Evolutionary conservation across 768 basidiomycete species (phyloP).

Genomic region (Xerocomus spinulosus): DNA sequence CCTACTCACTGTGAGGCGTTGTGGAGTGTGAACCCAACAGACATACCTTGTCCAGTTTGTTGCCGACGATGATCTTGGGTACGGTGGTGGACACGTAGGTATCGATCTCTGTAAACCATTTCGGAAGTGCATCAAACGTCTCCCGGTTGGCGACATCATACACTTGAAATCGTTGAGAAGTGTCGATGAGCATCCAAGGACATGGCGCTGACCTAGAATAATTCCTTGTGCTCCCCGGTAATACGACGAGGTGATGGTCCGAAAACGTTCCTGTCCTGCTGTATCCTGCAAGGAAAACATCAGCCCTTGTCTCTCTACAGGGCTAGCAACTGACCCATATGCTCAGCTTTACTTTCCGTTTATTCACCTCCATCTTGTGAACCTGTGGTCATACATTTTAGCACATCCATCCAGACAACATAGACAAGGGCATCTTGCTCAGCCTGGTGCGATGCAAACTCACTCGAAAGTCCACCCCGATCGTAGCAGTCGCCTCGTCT

Average conservation of each 20-base stretch:
- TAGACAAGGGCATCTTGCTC: too few relatives aligned
- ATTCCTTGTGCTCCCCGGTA: constrained; percentile 87
- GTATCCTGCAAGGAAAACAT: constrained; percentile 57
- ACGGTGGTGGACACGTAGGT: constrained; percentile 85
- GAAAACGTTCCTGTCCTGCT: constrained; percentile 94
- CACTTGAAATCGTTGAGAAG: constrained; percentile 43
- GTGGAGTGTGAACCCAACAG: too few relatives aligned
- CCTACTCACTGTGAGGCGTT: constrained; percentile 40
- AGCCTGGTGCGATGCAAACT: constrained; percentile 31
- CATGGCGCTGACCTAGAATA: constrained; percentile 51
- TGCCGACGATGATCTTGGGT: constrained; percentile 92
- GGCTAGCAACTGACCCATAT: constrained; percentile 76
- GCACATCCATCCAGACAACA: too few relatives aligned
- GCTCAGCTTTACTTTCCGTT: constrained; percentile 84
- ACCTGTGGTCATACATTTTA: constrained; percentile 44
- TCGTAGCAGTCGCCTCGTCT: constrained; percentile 83
- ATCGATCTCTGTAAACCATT: constrained; percentile 91
- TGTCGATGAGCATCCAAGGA: not conserved
- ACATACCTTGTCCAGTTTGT: constrained; percentile 86
- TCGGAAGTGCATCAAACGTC: constrained; percentile 90
- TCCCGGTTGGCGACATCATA: constrained; percentile 93
- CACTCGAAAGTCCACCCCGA: constrained; percentile 82
- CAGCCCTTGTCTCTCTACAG: not conserved
- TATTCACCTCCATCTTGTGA: constrained; percentile 82
- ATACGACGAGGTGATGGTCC: constrained; percentile 92